Evolutionary conservation across 768 basidiomycete genomes (phyloP), one percentile per base, ranked within the genome.

Genomic region (Tylopilus subfusipes): DNA sequence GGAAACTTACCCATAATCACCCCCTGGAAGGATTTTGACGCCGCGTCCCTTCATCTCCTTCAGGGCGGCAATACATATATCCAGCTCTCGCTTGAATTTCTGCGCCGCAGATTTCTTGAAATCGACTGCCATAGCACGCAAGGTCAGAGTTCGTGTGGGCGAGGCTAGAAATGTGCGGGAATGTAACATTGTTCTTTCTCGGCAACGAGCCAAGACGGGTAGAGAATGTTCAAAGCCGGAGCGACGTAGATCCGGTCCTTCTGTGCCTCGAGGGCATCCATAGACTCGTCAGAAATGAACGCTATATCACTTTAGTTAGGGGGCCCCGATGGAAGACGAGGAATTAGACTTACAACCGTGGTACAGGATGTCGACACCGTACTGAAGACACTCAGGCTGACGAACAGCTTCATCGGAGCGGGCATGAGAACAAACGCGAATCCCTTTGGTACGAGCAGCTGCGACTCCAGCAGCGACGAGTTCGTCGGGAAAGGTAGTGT

Each of bases 361-460:
- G 54, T 68, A 68, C 42, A 68, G 43, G 24, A 74, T 65, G 38
- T 74, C 72, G 27, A 72, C 53, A 1, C 73, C 73, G 42, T 72
- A 73, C 49, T 72, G 69, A 27, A 74, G 60, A 33, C 65, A 72
- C 53, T n/a, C n/a, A n/a, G n/a, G n/a, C n/a, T 73, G 73, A 39
- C 65, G 55, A 45, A 74, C 45, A 12, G 70, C 61, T 19, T 63
- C 54, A 33, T 73, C 73, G 11, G 73, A 71, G 30, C 73, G 68
- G 5, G 72, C 72, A 54, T 73, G 72, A 11, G 72, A 69, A 40
- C 73, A 73, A 24, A 70, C 72, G 39, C 73, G 73, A 16, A 74
- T 68, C 9, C 73, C 73, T 31, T 46, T 63, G 21, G 66, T 59
- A 49, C 74, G 72, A 19, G 72, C 72, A 9, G 63, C 67, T 61